phyloP scores from a whole-genome alignment of 805 yeast species.

The Candida ulmi region DNA sequence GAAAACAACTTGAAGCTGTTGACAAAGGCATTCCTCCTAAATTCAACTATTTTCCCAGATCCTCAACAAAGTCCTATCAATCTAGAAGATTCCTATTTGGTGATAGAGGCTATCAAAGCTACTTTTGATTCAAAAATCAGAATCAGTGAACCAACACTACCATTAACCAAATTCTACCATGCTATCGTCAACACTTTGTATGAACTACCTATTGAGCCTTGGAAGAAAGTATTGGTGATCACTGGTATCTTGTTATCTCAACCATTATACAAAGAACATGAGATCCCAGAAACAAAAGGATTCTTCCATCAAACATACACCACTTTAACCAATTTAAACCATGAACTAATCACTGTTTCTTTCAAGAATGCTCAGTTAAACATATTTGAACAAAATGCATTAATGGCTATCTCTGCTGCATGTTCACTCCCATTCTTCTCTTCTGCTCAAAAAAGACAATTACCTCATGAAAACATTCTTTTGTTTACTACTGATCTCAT shows the following conservation, averaged over 20 bases:
- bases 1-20: constrained; percentile 36
- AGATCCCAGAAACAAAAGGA: constrained; percentile 25
- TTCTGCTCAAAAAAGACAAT: constrained; percentile 10
- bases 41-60: constrained; percentile 26
- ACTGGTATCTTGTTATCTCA: constrained; percentile 36
- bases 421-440: constrained; percentile 18
- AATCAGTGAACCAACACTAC: constrained; percentile 39
- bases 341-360: constrained; percentile 16
- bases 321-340: constrained; percentile 25
- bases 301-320: constrained; percentile 34
- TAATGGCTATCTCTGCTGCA: constrained; percentile 10
- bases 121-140: constrained; percentile 37
- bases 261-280: constrained; percentile 26
- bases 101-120: constrained; percentile 43
- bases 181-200: constrained; percentile 27
- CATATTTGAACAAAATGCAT: constrained; percentile 19
- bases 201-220: constrained; percentile 28
- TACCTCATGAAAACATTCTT: constrained; percentile 17
- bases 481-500: constrained; percentile 13
- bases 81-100: constrained; percentile 27
- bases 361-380: constrained; percentile 8
- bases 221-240: constrained; percentile 40
- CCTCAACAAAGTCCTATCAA: constrained; percentile 7
- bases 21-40: constrained; percentile 34
- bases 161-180: constrained; percentile 33